A percentile compares a stretch with the other conserved stretches of the same genome.
Evolutionary conservation across 169 alveolate genomes (phyloP).

Genomic region (Cryptosporidium parvum): DNA sequence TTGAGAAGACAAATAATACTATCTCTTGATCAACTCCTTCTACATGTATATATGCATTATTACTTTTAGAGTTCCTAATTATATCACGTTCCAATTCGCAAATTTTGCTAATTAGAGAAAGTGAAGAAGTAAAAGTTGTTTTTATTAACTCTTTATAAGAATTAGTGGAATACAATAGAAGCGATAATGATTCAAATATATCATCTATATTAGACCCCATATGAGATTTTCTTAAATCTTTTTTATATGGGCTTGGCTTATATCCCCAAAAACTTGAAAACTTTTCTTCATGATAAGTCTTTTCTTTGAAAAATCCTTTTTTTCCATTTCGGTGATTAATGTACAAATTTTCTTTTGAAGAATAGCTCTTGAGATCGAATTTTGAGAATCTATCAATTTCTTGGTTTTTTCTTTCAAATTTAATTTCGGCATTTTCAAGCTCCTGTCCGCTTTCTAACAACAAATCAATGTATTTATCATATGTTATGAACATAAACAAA

Average conservation of each 20-base stretch:
- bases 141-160: conserved; percentile 9
- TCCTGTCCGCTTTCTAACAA: not conserved
- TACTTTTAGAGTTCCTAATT: not conserved
- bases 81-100: conserved; percentile 46
- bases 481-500: conserved; percentile 9
- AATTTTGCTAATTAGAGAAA: conserved; percentile 13
- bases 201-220: conserved; percentile 6
- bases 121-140: conserved; percentile 6
- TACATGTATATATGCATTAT: conserved; percentile 32
- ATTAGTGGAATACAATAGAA: conserved; percentile 34
- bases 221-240: conserved; percentile 15
- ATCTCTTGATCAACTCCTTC: conserved; percentile 67
- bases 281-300: not conserved
- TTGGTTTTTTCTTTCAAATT: conserved; percentile 2
- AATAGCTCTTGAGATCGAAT: not conserved
- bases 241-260: conserved; percentile 37
- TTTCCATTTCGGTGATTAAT: not conserved
- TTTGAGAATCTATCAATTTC: not conserved
- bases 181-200: conserved; percentile 53
- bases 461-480: conserved; percentile 27
- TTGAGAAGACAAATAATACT: conserved; percentile 25
- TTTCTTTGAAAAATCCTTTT: not conserved
- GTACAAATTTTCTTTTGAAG: not conserved
- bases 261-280: conserved; percentile 70
- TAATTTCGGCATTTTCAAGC: not conserved